Evolutionary conservation across 345 rosid genomes (phyloP).

Genomic region (Gossypium mustelinum): DNA sequence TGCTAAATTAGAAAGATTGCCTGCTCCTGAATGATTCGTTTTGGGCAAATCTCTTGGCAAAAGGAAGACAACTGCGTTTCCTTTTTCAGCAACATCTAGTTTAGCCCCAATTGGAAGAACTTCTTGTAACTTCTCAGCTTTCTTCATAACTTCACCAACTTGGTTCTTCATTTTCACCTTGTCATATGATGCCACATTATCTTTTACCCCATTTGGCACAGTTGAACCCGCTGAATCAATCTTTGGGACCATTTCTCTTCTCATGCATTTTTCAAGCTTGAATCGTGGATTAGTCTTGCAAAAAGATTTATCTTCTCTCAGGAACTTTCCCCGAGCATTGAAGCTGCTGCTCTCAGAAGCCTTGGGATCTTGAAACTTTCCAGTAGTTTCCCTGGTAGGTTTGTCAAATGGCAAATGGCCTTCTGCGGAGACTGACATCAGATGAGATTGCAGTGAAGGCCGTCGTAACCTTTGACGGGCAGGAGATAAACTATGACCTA

Average conservation of each 20-base stretch:
- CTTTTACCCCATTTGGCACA: slow-evolving; percentile 26
- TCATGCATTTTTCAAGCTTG: slow-evolving; percentile 27
- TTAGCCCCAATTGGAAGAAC: slow-evolving; percentile 19
- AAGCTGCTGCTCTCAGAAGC: slow-evolving; percentile 19
- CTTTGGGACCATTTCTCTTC: slow-evolving; percentile 28
- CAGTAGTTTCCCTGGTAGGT: slow-evolving; percentile 24
- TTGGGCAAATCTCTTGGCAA: slow-evolving; percentile 42
- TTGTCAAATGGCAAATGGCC: slow-evolving; percentile 27
- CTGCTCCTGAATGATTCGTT: slow-evolving; percentile 28
- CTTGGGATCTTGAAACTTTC: slow-evolving; percentile 29
- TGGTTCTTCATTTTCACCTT: slow-evolving; percentile 27
- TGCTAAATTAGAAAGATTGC: slow-evolving; percentile 27
- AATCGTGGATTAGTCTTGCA: slow-evolving; percentile 19
- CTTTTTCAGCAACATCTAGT: slow-evolving; percentile 25
- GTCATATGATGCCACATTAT: slow-evolving; percentile 26
- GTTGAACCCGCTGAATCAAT: slow-evolving; percentile 21
- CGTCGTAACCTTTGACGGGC: slow-evolving; percentile 32
- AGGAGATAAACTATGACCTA: slow-evolving; percentile 44
- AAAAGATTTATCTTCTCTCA: slow-evolving; percentile 28
- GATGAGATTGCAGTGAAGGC: slow-evolving; percentile 43
- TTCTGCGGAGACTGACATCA: slow-evolving; percentile 40
- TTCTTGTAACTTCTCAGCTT: slow-evolving; percentile 30
- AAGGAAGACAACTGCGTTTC: slow-evolving; percentile 40
- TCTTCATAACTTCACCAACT: slow-evolving; percentile 29
- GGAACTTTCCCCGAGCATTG: slow-evolving; percentile 19